Evolutionary conservation across 768 basidiomycete species (phyloP).

Genomic region (Pleurotus tuoliensis): DNA sequence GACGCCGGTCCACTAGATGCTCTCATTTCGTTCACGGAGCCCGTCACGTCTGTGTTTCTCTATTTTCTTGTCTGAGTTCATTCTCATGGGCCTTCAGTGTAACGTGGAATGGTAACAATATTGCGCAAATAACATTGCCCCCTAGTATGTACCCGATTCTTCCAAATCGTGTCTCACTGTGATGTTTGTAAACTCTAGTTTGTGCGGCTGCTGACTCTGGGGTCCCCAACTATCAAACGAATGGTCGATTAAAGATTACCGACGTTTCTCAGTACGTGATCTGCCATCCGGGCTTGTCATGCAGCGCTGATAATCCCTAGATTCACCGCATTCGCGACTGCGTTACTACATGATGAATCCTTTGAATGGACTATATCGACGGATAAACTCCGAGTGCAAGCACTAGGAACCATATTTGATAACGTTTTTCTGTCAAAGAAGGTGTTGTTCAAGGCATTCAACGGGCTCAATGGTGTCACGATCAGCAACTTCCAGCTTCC

Average conservation of each 20-base stretch:
- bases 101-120: slow-evolving; percentile 57
- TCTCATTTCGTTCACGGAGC: slow-evolving; percentile 59
- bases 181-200: slow-evolving; percentile 28
- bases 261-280: slow-evolving; percentile 41
- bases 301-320: slow-evolving; percentile 21
- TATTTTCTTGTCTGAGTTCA: not conserved
- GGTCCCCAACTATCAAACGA: slow-evolving; percentile 57
- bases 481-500: slow-evolving; percentile 72
- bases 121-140: slow-evolving; percentile 62
- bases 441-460: slow-evolving; percentile 65
- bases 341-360: slow-evolving; percentile 56
- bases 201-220: slow-evolving; percentile 67
- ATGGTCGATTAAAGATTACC: slow-evolving; percentile 52
- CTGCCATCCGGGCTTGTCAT: not conserved
- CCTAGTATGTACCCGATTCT: slow-evolving; percentile 35
- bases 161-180: not conserved
- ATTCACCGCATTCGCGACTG: slow-evolving; percentile 65
- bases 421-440: slow-evolving; percentile 58
- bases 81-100: slow-evolving; percentile 33
- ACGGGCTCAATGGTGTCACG: slow-evolving; percentile 64
- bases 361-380: slow-evolving; percentile 75
- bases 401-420: slow-evolving; percentile 68
- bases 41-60: slow-evolving; percentile 43
- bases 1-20: slow-evolving; percentile 69
- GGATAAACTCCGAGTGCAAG: slow-evolving; percentile 53